Evolutionary conservation across 352 stramenopile species (phyloP), one percentile per base, ranked within the genome.

Genomic region (Blastocystis sp.): DNA sequence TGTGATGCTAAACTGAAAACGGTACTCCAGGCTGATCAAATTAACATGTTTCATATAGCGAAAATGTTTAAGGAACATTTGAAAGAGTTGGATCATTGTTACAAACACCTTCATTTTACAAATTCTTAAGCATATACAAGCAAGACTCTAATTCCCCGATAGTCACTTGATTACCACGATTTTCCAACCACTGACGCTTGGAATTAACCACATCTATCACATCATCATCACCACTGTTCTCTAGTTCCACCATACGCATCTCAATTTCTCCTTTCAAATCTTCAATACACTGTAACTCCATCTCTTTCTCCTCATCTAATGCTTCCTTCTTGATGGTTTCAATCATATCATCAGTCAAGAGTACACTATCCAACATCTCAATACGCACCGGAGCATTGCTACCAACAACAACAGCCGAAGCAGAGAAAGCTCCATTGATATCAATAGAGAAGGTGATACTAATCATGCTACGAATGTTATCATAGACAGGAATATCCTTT

Each of bases 1-100:
- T 91, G 97, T 66, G 95, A 98, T 90, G 92, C 94, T 66, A 94
- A 90, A 79, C 93, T 98, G 84, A 89, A 90, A 57, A 42, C 58
- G 11, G 57, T 94, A 9, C 92, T 94, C 69, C 53, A 80, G n/a
- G 75, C 90, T 17, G 91, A 93, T 68, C 53, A 35, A 24, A 90
- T 93, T 42, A 90, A 82, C 40, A 92, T 93, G 89, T 57, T 79
- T 24, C 40, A 79, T 6, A 79, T 79, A n/a, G 33, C 68, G 2
- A 79, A 79, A n/a, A 33, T 13, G 40, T 79, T 79, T 33, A 30
- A 53, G 15, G 4, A 19, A 1, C 68, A 79, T 33, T 2, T 79
- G 68, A 57, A 51, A 56, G 68, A 79, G 44, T 60, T 15, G 7
- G 48, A 4, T 77, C 2, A 24, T 33, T 56, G 66, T 77, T 56